Evolutionary conservation across 2,329 filamentous ascomycete species (phyloP).

Genomic region (Monilinia aucupariae): DNA sequence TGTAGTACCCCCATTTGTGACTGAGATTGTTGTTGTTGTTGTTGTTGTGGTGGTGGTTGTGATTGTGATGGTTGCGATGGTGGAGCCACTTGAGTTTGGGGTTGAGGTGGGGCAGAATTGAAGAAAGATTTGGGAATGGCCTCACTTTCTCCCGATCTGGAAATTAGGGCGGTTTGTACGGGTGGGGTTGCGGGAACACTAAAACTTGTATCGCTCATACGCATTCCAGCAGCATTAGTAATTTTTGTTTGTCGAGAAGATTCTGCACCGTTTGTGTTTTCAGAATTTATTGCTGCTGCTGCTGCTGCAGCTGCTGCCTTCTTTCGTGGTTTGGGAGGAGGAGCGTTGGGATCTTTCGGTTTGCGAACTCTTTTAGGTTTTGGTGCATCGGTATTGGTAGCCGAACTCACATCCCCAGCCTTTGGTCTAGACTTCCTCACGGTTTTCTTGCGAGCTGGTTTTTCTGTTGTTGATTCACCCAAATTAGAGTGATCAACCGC

Average conservation of each 20-base stretch:
- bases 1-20: conserved; percentile 20
- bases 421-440: conserved; percentile 57
- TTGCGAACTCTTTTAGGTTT: conserved; percentile 50
- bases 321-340: conserved; percentile 49
- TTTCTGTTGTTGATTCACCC: conserved; percentile 19
- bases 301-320: conserved; percentile 43
- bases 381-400: conserved; percentile 39
- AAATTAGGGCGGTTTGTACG: conserved; percentile 10
- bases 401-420: conserved; percentile 38
- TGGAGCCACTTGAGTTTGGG: conserved; percentile 10
- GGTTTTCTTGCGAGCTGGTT: conserved; percentile 50
- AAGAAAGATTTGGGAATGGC: conserved; percentile 36
- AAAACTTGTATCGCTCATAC: conserved; percentile 16
- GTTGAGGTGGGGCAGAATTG: conserved; percentile 22
- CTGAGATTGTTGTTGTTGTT: background rate
- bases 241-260: conserved; percentile 13
- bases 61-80: conserved; percentile 4
- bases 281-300: conserved; percentile 33
- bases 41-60: conserved; percentile 15
- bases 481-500: conserved; percentile 24
- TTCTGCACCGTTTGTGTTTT: conserved; percentile 21
- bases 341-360: conserved; percentile 54
- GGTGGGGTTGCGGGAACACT: conserved; percentile 19
- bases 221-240: conserved; percentile 9
- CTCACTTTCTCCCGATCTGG: conserved; percentile 38